A percentile compares a stretch with the other conserved stretches of the same genome.
Evolutionary conservation across 495 filamentous ascomycete genomes (phyloP).

Genomic region (Daldinia vernicosa): DNA sequence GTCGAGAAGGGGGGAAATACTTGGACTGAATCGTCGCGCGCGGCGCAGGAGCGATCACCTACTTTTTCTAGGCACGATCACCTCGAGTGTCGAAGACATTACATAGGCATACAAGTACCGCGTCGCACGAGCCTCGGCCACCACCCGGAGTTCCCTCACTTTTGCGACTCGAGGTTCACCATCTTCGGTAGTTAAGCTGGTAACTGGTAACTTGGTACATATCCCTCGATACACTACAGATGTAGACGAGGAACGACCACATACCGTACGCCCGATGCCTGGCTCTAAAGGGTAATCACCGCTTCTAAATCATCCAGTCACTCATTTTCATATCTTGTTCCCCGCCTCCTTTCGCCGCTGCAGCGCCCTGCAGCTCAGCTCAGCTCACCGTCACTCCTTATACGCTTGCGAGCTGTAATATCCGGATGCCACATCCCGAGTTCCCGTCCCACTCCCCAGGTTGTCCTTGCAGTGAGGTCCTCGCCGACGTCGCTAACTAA

Average conservation of each 20-base stretch:
- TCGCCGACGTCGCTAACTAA: slow-evolving; percentile 37
- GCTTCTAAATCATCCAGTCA: slow-evolving; percentile 25
- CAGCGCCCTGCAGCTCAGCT: slow-evolving; percentile 2
- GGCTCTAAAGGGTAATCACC: slow-evolving; percentile 43
- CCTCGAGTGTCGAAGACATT: slow-evolving; percentile 37
- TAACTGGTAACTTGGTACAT: slow-evolving; percentile 14
- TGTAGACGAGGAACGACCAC: slow-evolving; percentile 32
- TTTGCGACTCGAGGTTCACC: slow-evolving; percentile 34
- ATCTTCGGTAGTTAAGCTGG: slow-evolving; percentile 41
- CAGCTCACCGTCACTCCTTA: slow-evolving; percentile 21
- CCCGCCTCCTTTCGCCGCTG: not conserved
- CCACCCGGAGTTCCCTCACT: slow-evolving; percentile 36
- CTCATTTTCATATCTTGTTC: slow-evolving; percentile 27
- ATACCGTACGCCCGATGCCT: slow-evolving; percentile 30
- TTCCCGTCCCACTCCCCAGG: slow-evolving; percentile 24
- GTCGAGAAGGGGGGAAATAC: slow-evolving; percentile 28
- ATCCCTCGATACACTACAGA: slow-evolving; percentile 35
- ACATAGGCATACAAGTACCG: slow-evolving; percentile 45
- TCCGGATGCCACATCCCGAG: slow-evolving; percentile 16
- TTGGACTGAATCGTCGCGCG: slow-evolving; percentile 28
- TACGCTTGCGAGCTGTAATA: slow-evolving; percentile 14
- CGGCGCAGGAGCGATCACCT: slow-evolving; percentile 38
- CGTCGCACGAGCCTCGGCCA: slow-evolving; percentile 39
- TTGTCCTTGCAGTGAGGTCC: slow-evolving; percentile 32
- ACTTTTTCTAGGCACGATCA: slow-evolving; percentile 39